These are phyloP conservation scores for Apiotrichum sp. DNA, from an alignment of 1,284 basidiomycete genomes.

Conservation along the genomic window DNA sequence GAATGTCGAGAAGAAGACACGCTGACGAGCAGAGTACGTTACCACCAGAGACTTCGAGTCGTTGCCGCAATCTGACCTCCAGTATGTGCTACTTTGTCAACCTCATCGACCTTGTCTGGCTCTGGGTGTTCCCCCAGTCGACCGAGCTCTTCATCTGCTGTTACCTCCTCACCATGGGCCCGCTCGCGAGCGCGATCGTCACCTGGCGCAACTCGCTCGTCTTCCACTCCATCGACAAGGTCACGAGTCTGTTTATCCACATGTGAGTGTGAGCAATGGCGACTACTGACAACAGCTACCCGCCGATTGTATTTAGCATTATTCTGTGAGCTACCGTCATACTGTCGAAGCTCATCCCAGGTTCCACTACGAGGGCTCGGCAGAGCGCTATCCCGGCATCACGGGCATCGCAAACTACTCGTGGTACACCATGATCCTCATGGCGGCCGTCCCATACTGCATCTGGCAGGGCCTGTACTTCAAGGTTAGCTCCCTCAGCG, in stretches of 20 bases:
- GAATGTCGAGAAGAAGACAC: not conserved
- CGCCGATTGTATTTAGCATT: conserved; percentile 77
- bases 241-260: conserved; percentile 84
- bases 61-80: conserved; percentile 1
- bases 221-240: conserved; percentile 89
- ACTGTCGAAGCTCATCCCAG: conserved; percentile 4
- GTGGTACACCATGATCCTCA: conserved; percentile 45
- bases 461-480: conserved; percentile 85
- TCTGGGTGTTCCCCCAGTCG: conserved; percentile 73
- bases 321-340: conserved; percentile 58
- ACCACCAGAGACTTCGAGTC: no score
- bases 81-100: conserved; percentile 76
- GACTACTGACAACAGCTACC: conserved; percentile 46
- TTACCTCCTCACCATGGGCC: conserved; percentile 77
- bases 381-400: conserved; percentile 74
- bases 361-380: conserved; percentile 28
- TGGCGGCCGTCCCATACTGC: conserved; percentile 52
- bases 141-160: conserved; percentile 73
- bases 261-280: conserved; percentile 50
- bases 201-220: conserved; percentile 95
- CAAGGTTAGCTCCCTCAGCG: conserved; percentile 55
- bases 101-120: conserved; percentile 78
- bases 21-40: not conserved
- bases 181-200: conserved; percentile 84
- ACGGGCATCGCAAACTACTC: conserved; percentile 46